A percentile compares a stretch with the other conserved stretches of the same genome.
Evolutionary conservation across 1,284 basidiomycete genomes (phyloP).

Genomic region (Cutaneotrichosporon curvatum): DNA sequence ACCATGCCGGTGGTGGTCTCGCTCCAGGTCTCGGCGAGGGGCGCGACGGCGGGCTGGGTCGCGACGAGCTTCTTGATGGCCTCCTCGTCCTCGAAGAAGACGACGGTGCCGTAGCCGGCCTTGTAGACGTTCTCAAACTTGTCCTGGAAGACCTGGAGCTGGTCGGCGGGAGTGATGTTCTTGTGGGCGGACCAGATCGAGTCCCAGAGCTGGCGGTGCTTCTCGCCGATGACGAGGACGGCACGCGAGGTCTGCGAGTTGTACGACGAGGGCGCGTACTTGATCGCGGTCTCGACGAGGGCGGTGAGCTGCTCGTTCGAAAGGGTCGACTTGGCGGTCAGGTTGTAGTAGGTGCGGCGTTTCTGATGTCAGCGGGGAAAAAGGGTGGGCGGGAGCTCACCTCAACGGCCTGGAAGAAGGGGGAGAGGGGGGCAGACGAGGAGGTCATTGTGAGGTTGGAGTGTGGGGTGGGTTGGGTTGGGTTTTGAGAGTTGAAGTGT

Average conservation of each 20-base stretch:
- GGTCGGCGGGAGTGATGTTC: constrained; percentile 5
- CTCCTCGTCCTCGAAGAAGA: constrained; percentile 49
- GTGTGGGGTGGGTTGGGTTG: background rate
- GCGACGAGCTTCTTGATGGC: constrained; percentile 44
- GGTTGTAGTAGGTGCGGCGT: constrained; percentile 48
- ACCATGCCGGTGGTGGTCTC: constrained; percentile 26
- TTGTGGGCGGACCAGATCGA: constrained; percentile 26
- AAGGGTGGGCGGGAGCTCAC: constrained; percentile 16
- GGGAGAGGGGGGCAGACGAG: constrained; percentile 13
- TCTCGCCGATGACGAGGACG: constrained; percentile 46
- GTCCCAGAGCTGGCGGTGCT: constrained; percentile 48
- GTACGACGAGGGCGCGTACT: constrained; percentile 46
- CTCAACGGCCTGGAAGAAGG: constrained; percentile 38
- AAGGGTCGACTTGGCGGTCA: constrained; percentile 43
- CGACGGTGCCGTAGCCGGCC: constrained; percentile 47
- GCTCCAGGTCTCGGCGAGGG: constrained; percentile 7
- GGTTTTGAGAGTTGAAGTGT: background rate
- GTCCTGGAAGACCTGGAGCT: constrained; percentile 9
- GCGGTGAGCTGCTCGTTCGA: constrained; percentile 41
- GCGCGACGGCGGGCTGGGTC: constrained; percentile 39
- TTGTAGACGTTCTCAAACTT: constrained; percentile 42
- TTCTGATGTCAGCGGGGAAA: constrained; percentile 19
- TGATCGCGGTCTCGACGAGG: constrained; percentile 46
- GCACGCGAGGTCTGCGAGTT: constrained; percentile 49
- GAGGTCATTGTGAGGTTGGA: constrained; percentile 7